These are phyloP conservation scores for Gynandropsis gynandra DNA, from an alignment of 345 rosid species.

Conservation along the genomic window DNA sequence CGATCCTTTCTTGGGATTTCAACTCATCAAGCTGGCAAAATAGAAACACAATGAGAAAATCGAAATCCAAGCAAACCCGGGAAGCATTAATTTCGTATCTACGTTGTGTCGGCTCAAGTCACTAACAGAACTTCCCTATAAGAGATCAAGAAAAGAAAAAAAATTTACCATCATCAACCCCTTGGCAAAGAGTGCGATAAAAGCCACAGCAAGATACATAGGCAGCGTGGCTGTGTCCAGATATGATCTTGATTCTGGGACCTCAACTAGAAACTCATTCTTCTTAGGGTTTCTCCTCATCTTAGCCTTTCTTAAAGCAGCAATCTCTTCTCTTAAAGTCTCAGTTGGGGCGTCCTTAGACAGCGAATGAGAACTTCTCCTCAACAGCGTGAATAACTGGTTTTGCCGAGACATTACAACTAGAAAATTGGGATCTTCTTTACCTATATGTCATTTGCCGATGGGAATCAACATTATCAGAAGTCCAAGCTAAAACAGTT, in stretches of 20 bases:
- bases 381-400: conserved; percentile 22
- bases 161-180: conserved; percentile 74
- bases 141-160: background rate
- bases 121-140: background rate
- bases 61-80: conserved; percentile 3
- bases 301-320: conserved; percentile 45
- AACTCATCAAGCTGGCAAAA: conserved; percentile 57
- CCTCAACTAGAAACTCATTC: conserved; percentile 61
- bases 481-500: too few species aligned
- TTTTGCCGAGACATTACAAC: conserved; percentile 36
- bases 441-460: background rate
- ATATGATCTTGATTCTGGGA: conserved; percentile 56
- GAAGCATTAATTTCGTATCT: background rate
- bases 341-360: conserved; percentile 45
- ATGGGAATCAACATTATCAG: too few species aligned
- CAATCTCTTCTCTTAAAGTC: conserved; percentile 47
- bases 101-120: too few species aligned
- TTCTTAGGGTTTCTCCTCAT: conserved; percentile 39
- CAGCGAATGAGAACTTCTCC: conserved; percentile 38
- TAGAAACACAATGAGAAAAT: conserved; percentile 6
- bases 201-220: conserved; percentile 59
- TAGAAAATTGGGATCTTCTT: conserved; percentile 15
- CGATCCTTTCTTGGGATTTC: conserved; percentile 78
- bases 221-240: conserved; percentile 79
- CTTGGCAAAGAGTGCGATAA: conserved; percentile 63